Evolutionary conservation across 2,329 filamentous ascomycete genomes (phyloP), one percentile per base, ranked within the genome.

Genomic region (Diaporthe citrichinensis): DNA sequence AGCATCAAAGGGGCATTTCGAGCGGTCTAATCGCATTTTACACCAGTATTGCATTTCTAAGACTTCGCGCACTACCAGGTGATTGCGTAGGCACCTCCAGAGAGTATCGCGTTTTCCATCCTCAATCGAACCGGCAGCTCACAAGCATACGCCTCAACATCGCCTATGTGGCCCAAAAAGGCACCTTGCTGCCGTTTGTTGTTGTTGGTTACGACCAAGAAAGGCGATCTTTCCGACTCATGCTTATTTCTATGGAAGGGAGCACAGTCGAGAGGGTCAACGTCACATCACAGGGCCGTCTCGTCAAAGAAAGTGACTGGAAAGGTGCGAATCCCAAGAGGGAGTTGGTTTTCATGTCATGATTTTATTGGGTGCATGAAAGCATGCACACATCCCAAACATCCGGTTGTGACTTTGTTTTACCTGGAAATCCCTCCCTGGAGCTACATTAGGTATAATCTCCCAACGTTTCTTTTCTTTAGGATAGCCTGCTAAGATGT

Each of bases 281-380:
- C 4, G 46, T 53, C 10, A 68, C 46, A 9, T 15, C 65, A 41
- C 65, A 68, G n/a, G n/a, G 46, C 15, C 65, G 65, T 12, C 49
- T 41, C 34, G 49, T 68, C 10, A 41, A n/a, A 31, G 65, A 69
- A 20, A 34, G 23, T 4, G 65, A 69, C 65, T 69, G 46, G 65
- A 69, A 69, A 28, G 10, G 15, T 15, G 25, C 25, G 49, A n/a
- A 14, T n/a, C 65, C 65, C 25, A 28, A 69, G 34, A 69, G n/a
- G 23, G n/a, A 55, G 49, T 28, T 68, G n/a, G 6, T 68, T 2
- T 39, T 68, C 46, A 68, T 68, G 65, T 68, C 65, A 41, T 69
- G 17, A 41, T 6, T 36, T 9, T 25, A 39, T 36, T 20, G 15
- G 46, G 3, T 17, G 12, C 4, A 31, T 10, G 12, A 28, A 17